A percentile compares a stretch with the other conserved stretches of the same genome.
Evolutionary conservation across 1,284 basidiomycete genomes (phyloP).

Genomic region (Stygiomarasmius scandens): DNA sequence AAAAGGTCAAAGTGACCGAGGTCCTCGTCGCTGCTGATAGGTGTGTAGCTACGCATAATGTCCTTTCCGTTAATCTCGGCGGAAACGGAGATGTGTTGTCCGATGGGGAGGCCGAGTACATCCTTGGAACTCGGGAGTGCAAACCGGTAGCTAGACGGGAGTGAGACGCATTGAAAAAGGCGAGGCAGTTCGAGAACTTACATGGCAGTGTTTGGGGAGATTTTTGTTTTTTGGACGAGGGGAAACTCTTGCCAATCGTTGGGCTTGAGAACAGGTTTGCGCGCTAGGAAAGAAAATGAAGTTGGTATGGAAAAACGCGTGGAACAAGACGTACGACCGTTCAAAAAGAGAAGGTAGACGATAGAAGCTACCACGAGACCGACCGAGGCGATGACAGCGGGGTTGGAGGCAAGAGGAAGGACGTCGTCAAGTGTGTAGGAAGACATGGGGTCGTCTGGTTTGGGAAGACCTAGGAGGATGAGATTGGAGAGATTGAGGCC

Average conservation of each 20-base stretch:
- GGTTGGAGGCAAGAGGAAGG: conserved; percentile 44
- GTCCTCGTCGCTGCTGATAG: conserved; percentile 91
- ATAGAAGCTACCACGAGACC: conserved; percentile 38
- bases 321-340: conserved; percentile 30
- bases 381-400: conserved; percentile 41
- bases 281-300: conserved; percentile 33
- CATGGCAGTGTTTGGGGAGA: conserved; percentile 97
- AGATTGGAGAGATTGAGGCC: conserved; percentile 61
- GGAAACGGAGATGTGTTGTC: conserved; percentile 92
- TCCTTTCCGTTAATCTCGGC: conserved; percentile 92
- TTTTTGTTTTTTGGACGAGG: conserved; percentile 77
- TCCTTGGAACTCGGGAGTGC: conserved; percentile 73
- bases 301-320: conserved; percentile 3
- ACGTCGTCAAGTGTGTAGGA: conserved; percentile 22
- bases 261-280: conserved; percentile 72
- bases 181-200: conserved; percentile 41
- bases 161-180: not conserved
- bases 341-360: conserved; percentile 35
- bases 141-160: conserved; percentile 81
- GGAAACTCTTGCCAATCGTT: conserved; percentile 82
- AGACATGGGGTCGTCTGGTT: conserved; percentile 25
- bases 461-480: conserved; percentile 65
- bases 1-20: conserved; percentile 93
- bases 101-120: conserved; percentile 91
- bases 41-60: conserved; percentile 92